Base-by-base conservation (phyloP, 1,284 basidiomycete genomes). In the Pterulicium gracile region DNA sequence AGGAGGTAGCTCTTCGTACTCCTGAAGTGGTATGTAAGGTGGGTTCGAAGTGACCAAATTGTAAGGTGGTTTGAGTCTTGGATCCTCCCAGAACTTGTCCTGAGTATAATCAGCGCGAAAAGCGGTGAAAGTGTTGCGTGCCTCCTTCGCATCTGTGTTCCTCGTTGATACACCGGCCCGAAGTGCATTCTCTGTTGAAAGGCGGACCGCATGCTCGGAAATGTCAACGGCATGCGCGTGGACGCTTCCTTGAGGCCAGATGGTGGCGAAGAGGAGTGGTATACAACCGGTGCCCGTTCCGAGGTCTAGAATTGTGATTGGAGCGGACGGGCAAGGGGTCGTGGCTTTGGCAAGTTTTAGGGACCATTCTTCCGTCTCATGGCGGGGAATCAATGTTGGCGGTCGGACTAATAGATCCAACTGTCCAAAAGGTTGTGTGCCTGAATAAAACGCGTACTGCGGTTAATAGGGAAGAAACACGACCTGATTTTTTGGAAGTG, bases 231-330 rank as follows among this genome's bases (percentile, higher is more conserved):
- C 90, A 49, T 75, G 64, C 2, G 84, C 76, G 7, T 61, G 64
- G 23, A 77, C 54, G 46, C 62, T 66, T 42, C 72, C 72, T 23
- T 65, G 60, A 10, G 74, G 73, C 60, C 78, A 76, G 39, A 78
- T 60, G 54, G 79, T 73, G 54, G 78, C 81, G 15, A 95, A 69
- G 15, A 92, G 69, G 27, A 95, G 73, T 0, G 90, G 83, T 46
- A 96, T 92, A 60, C 90, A 92, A 5, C 86, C 92, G 1, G 88
- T 78, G 23, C 93, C 93, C 1, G 91, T 93, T 58, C 92, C 92
- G 36, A 96, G 75, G 64, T 96, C 93, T 21, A 95, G 71, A 18
- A 93, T 61, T 36, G 64, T 68, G 22, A 73, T 51, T n/a, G 72
- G 70, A 22, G 55, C 62, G 17, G 58, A 40, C 39, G 62, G 53